Percentiles rank a stretch among this genome's conserved stretches.
phyloP scores from a whole-genome alignment of 2,329 filamentous ascomycete genomes.

The Penicillium freii region DNA sequence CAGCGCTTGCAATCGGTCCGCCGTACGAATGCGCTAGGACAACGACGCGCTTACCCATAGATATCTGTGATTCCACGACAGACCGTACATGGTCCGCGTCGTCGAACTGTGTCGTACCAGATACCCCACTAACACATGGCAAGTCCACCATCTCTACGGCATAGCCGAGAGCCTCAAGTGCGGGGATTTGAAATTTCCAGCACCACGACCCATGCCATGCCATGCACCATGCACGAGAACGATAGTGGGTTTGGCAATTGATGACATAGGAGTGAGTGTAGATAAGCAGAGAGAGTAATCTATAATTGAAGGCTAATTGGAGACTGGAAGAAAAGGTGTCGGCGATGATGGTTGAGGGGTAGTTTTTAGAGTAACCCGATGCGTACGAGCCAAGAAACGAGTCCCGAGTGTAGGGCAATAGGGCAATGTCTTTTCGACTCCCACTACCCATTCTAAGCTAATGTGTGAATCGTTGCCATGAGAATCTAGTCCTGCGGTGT shows the following conservation, averaged over 20 bases:
- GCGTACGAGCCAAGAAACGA: too few relatives aligned
- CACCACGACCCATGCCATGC: slow-evolving; percentile 5
- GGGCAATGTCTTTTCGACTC: too few relatives aligned
- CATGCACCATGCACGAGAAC: slow-evolving; percentile 3
- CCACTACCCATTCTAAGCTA: too few relatives aligned
- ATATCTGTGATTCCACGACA: background rate
- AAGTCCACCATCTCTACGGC: background rate
- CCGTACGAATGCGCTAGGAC: slow-evolving; percentile 2
- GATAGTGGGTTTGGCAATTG: background rate
- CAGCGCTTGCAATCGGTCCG: background rate
- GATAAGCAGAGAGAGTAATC: background rate
- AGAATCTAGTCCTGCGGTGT: too few relatives aligned
- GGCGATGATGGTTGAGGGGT: too few relatives aligned
- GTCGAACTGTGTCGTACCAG: background rate
- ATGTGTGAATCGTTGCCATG: too few relatives aligned
- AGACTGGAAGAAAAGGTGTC: background rate
- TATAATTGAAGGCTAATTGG: background rate
- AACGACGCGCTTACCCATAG: background rate
- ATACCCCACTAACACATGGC: background rate
- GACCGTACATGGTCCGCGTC: background rate
- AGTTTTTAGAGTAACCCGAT: too few relatives aligned
- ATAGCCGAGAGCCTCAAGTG: background rate
- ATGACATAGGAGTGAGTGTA: background rate
- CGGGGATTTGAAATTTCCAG: slow-evolving; percentile 4
- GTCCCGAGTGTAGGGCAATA: too few relatives aligned